Evolutionary conservation across 441 rosid genomes (phyloP), one percentile per base, ranked within the genome.

Genomic region (Pelargonium cotyledonis): DNA sequence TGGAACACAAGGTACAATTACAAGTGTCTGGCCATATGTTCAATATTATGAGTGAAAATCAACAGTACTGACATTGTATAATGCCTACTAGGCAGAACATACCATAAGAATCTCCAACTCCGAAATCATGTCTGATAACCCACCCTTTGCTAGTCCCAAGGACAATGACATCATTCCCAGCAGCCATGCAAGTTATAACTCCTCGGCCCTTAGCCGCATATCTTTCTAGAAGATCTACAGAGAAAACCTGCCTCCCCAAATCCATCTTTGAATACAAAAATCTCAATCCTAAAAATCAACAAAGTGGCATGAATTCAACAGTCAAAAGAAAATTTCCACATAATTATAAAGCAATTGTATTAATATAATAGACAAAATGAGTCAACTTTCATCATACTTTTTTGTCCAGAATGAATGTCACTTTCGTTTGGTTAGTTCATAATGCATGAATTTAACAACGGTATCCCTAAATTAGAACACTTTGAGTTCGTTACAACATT

Each of bases 101-200:
- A 87, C 92, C 95, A 66, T 53, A 72, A 73, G 96, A 88, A 78
- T 83, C 89, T 5, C 97, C 98, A 65, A 86, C 86, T 31, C 97
- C 89, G 60, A 95, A 95, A 79, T 95, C 98, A 76, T 95, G 92
- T 23, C 97, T 76, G 67, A 95, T 88, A 55, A 95, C 83, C 98
- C 98, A 95, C 38, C 98, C 98, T 77, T 86, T 90, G 76, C 98
- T 90, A 21, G 99, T 95, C 70, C 98, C 99, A 4, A 92, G 69
- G 23, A 89, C 85, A 66, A 95, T 95, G 21, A 95, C 98, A 72
- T 95, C 99, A 69, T 88, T 95, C 8, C 99, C 99, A 66, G 99
- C 98, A 19, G 98, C 90, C 97, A 95, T 88, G 76, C 97, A 92
- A 8, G 98, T 92, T 49, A 95, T 89, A 29, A 84, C 82, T 5